Base-by-base conservation (phyloP, 805 yeast species). In the Candida patagonica region DNA sequence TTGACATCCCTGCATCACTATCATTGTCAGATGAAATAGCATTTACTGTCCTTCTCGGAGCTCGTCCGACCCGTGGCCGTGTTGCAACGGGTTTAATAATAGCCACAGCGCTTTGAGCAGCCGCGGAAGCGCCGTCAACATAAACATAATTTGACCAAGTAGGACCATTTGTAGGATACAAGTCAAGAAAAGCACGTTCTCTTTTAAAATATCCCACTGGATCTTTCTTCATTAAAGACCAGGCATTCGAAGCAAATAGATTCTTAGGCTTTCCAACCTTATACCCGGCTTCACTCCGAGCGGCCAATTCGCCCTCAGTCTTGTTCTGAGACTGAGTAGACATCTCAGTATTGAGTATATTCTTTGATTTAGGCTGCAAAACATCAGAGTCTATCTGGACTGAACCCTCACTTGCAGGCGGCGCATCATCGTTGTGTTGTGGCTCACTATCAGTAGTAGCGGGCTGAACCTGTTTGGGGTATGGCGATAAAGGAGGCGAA, bases 401-500 rank as follows among this genome's bases (percentile, higher is more conserved):
- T 10, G 42, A 15, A 13, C 29, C 9, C 7, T 22, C 17, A 13
- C 20, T 31, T 16, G 30, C 31, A 36, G 26, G 17, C 8, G 35
- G 19, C 6, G 35, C 9, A 24, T 19, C 20, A 15, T 15, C 4
- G 19, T 17, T 3, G 15, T 29, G 10, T 20, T 29, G 31, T n/a
- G n/a, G n/a, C n/a, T n/a, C n/a, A 12, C 29, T 23, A 15, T 13
- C 29, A 15, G 22, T 33, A 12, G 24, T 23, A 10, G 25, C 23
- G 13, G 32, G 38, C 30, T 4, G 42, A 26, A 43, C 43, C 31
- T 40, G 45, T 31, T 45, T 54, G 10, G 55, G 52, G 30, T 47
- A 50, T 6, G 61, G 60, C 26, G 61, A 56, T 34, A 53, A 44
- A 3, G 61, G 61, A n/a, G 61, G 61, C 19, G 61, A 56, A 10